Evolutionary conservation across 352 stramenopile genomes (phyloP).

Genomic region (Blastocystis sp.): DNA sequence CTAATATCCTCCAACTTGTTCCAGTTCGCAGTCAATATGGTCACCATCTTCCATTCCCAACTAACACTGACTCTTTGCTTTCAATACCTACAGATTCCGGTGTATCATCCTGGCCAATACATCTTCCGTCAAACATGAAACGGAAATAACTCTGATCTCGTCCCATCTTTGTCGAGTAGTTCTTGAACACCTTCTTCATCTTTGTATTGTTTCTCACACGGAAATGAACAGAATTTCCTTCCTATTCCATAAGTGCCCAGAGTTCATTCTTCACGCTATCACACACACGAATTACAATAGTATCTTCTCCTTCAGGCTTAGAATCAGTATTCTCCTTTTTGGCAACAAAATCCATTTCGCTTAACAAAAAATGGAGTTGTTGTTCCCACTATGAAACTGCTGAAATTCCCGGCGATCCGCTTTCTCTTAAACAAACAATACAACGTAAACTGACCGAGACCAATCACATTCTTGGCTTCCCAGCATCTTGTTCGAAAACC

Average conservation of each 20-base stretch:
- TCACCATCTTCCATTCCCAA: slow-evolving; percentile 53
- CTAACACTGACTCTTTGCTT: neutral
- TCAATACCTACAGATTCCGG: slow-evolving; percentile 19
- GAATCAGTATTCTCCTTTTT: slow-evolving; percentile 30
- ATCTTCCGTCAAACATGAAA: slow-evolving; percentile 55
- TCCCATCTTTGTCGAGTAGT: slow-evolving; percentile 44
- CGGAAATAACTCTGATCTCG: slow-evolving; percentile 52
- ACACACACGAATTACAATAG: slow-evolving; percentile 49
- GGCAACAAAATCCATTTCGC: slow-evolving; percentile 29
- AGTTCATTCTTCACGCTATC: neutral
- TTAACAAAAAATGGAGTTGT: neutral
- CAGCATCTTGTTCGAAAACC: no score
- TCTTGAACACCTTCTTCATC: slow-evolving; percentile 58
- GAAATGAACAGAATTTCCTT: slow-evolving; percentile 28
- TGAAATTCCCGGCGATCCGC: no score
- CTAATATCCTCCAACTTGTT: slow-evolving; percentile 44
- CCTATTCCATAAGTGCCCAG: neutral
- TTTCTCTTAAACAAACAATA: no score
- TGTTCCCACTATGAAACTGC: neutral
- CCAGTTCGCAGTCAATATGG: slow-evolving; percentile 41
- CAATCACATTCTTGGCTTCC: no score
- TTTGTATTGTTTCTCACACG: slow-evolving; percentile 54
- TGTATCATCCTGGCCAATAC: slow-evolving; percentile 48
- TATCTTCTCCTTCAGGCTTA: slow-evolving; percentile 25
- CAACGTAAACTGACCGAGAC: no score